These are phyloP conservation scores for Chenopodium quinoa DNA, from an alignment of 148 eudicot species.

Conservation along the genomic window DNA sequence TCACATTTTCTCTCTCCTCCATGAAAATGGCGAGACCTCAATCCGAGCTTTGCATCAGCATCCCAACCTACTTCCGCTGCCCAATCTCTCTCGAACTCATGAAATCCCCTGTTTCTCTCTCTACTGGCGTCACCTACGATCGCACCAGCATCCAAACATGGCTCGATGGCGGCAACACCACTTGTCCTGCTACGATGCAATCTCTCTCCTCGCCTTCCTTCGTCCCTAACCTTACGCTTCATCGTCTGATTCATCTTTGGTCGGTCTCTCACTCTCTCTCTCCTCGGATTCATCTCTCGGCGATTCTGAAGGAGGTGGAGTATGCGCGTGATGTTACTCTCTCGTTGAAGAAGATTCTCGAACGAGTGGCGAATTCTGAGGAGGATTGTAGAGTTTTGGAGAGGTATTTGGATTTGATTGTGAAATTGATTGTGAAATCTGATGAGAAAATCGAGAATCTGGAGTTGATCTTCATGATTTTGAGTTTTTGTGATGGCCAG, in stretches of 20 bases:
- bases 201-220: conserved; percentile 52
- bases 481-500: conserved; percentile 30
- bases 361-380: conserved; percentile 29
- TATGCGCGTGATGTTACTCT: neutral
- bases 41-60: conserved; percentile 37
- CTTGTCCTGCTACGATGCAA: conserved; percentile 77
- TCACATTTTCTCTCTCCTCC: neutral
- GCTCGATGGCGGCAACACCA: conserved; percentile 66
- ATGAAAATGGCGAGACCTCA: conserved; percentile 21
- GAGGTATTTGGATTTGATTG: conserved; percentile 5
- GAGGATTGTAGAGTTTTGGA: conserved; percentile 44
- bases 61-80: conserved; percentile 55
- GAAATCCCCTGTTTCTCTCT: conserved; percentile 63
- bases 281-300: conserved; percentile 13
- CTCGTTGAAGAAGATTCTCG: conserved; percentile 33
- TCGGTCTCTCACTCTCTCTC: conserved; percentile 26
- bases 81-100: conserved; percentile 69
- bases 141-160: conserved; percentile 61
- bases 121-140: conserved; percentile 75
- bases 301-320: neutral
- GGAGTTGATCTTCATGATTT: conserved; percentile 42
- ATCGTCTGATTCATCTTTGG: conserved; percentile 59
- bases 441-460: conserved; percentile 15
- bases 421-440: conserved; percentile 20
- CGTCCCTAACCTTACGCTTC: conserved; percentile 69